Base-by-base conservation (phyloP, 176 grass and related monocot genomes). In the Ananas comosus region DNA sequence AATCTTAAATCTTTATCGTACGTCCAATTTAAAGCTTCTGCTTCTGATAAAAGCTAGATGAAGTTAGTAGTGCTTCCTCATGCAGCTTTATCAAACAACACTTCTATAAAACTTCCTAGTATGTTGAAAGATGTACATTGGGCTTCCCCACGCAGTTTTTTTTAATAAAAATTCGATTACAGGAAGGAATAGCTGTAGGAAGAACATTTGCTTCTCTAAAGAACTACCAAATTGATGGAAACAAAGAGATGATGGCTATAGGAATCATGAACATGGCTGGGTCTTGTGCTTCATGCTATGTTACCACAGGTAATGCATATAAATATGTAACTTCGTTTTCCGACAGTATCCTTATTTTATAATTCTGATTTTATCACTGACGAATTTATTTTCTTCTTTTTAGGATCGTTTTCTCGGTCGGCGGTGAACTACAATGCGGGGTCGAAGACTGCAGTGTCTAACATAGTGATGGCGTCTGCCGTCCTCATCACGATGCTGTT, bases 231-330 rank as follows among this genome's bases (percentile, higher is more conserved):
- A 84, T 99, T 61, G 95, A 99, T 85, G 95, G 95, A 9, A 99
- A 99, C 87, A 99, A 99, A 76, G 95, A 99, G 75, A 99, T 99
- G 95, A 88, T 99, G 84, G 95, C 95, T 16, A 86, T 99, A 52
- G 95, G 95, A 28, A 63, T 92, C 50, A 99, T 99, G 95, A 99
- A 99, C 95, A 94, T 99, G 87, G 85, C 87, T 0, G 95, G 95
- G 0, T 99, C 95, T 0, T 99, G 95, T 72, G 80, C 90, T 28
- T 99, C 95, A 14, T 99, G 95, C 71, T 99, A 99, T 66, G 87
- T 99, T 64, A 99, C 95, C 29, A 99, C 90, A 57, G 89, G 89
- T 79, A n/a, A 10, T 53, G 11, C 64, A 67, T 77, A 59, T 58
- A 61, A 9, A 22, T 49, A 29, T 74, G 48, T 13, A 12, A 77